Evolutionary conservation across 352 stramenopile genomes (phyloP).

Genomic region (Phytophthora fragariae): DNA sequence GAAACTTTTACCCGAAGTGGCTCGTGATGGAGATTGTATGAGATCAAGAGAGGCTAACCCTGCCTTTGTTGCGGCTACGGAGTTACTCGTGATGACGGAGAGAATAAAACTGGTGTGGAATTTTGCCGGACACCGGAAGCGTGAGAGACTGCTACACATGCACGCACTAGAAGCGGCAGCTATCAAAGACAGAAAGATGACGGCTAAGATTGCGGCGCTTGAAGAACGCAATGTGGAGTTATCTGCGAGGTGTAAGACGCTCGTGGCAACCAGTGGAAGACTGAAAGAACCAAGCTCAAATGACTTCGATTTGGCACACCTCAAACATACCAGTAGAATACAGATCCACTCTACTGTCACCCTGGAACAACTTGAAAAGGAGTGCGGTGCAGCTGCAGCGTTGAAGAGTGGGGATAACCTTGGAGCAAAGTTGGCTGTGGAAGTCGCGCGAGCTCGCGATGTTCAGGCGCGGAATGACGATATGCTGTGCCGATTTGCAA

Average conservation of each 20-base stretch:
- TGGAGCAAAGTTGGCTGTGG: slow-evolving; percentile 13
- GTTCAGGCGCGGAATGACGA: slow-evolving; percentile 29
- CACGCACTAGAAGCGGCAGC: slow-evolving; percentile 20
- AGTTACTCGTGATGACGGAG: slow-evolving; percentile 57
- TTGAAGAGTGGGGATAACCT: not conserved
- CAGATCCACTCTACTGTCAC: not conserved
- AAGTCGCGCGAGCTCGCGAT: slow-evolving; percentile 18
- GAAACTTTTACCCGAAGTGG: slow-evolving; percentile 23
- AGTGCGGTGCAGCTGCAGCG: not conserved
- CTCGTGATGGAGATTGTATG: not conserved
- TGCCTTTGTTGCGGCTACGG: slow-evolving; percentile 33
- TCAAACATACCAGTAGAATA: not conserved
- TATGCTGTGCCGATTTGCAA: slow-evolving; percentile 26
- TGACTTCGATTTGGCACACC: not conserved
- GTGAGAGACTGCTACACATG: slow-evolving; percentile 40
- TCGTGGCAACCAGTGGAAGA: slow-evolving; percentile 5
- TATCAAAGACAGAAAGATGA: slow-evolving; percentile 19
- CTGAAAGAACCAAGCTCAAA: not conserved
- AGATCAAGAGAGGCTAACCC: not conserved
- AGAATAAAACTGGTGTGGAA: slow-evolving; percentile 58
- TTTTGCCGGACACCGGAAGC: slow-evolving; percentile 58
- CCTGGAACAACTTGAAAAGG: not conserved
- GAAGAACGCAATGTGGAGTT: slow-evolving; percentile 27
- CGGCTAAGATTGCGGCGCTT: slow-evolving; percentile 16
- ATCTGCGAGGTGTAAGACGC: slow-evolving; percentile 4